phyloP scores from a whole-genome alignment of 192 early-diverging fungal species.

The Geosiphon pyriformis region DNA sequence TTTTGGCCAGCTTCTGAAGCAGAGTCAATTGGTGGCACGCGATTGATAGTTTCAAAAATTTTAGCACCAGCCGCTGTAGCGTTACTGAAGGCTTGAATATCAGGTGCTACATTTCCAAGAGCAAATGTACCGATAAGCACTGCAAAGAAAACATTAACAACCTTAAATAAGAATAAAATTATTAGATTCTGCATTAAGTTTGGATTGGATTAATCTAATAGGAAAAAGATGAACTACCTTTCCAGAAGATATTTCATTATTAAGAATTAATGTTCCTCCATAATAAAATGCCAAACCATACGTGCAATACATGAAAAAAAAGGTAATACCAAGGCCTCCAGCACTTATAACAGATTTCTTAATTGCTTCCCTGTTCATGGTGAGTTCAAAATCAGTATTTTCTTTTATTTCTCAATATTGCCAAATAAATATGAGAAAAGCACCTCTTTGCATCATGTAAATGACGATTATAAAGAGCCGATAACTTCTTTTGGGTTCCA shows the following conservation, averaged over 20 bases:
- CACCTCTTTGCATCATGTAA: constrained; percentile 38
- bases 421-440: no score
- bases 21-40: constrained; percentile 73
- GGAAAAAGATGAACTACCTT: constrained; percentile 42
- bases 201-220: no score
- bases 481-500: constrained; percentile 50
- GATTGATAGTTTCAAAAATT: constrained; percentile 79
- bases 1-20: constrained; percentile 42
- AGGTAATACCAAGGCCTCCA: constrained; percentile 36
- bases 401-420: no score
- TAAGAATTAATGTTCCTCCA: constrained; percentile 58
- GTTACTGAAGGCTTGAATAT: constrained; percentile 68
- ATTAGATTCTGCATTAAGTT: no score
- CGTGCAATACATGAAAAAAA: constrained; percentile 50
- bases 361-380: no score
- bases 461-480: constrained; percentile 34
- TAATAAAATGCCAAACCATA: constrained; percentile 55
- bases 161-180: no score
- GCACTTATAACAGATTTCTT: constrained; percentile 38
- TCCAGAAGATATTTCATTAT: constrained; percentile 56
- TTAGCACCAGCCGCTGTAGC: constrained; percentile 77
- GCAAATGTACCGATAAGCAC: constrained; percentile 64
- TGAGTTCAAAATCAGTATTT: no score
- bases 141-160: constrained; percentile 69
- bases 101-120: constrained; percentile 60